Evolutionary conservation across 164 flowering plant species (phyloP).

Genomic region (Chimonanthus praecox): DNA sequence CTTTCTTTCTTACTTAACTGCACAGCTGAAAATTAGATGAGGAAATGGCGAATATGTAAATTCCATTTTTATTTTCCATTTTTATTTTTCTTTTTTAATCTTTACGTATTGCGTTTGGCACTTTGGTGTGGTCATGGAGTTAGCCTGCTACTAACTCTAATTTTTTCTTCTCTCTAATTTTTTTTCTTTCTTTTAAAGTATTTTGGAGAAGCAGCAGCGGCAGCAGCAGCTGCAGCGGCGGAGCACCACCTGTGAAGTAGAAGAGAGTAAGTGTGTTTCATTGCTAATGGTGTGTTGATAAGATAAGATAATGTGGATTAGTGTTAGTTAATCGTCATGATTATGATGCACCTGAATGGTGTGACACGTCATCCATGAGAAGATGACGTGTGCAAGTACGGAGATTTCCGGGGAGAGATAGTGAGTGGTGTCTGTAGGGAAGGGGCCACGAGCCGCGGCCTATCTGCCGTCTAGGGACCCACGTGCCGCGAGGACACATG

Average conservation of each 20-base stretch:
- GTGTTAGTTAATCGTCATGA: not conserved
- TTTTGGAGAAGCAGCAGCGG: no score
- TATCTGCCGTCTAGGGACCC: not conserved
- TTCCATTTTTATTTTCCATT: slow-evolving; percentile 6
- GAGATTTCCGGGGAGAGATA: slow-evolving; percentile 1
- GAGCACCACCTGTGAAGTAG: not conserved
- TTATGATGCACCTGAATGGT: not conserved
- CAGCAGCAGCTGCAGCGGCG: no score
- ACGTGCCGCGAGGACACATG: slow-evolving; percentile 1
- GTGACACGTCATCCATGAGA: not conserved
- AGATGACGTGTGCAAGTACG: slow-evolving; percentile 1
- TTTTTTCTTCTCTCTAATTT: not conserved
- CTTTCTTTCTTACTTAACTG: not conserved
- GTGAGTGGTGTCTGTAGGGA: not conserved
- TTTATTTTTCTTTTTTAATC: not conserved
- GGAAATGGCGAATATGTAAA: slow-evolving; percentile 13
- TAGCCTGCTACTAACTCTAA: slow-evolving; percentile 6
- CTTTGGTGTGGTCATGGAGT: slow-evolving; percentile 10
- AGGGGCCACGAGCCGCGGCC: not conserved
- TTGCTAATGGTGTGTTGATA: not conserved
- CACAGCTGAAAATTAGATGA: not conserved
- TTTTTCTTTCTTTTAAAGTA: not conserved
- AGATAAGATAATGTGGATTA: not conserved
- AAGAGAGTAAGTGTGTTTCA: not conserved
- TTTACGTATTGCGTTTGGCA: not conserved